Evolutionary conservation across 805 yeast species (phyloP), one percentile per base, ranked within the genome.

Genomic region (Metschnikowia kunwiensis): DNA sequence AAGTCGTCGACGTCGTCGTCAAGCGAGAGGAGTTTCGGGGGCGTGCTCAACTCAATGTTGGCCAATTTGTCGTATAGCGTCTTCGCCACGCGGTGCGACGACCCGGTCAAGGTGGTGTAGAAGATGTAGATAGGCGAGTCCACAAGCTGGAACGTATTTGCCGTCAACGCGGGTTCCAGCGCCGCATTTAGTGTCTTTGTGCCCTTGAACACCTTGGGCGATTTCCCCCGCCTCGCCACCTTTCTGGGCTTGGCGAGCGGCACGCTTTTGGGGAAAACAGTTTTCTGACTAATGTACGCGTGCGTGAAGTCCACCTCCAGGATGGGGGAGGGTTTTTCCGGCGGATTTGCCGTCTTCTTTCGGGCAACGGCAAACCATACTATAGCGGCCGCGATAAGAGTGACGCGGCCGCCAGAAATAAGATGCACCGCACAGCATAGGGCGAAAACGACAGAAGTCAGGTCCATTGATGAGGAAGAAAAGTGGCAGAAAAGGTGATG

Each of bases 31-130:
- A 86, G 55, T 33, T 67, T 69, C 9, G 91, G 83, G 13, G 61
- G 54, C 18, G 60, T 53, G 14, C 42, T 40, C 30, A 61, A 48
- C 1, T 45, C 51, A 20, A 63, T 38, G n/a, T 41, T 49, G 2
- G 42, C 34, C 9, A 81, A 55, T 22, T 58, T 60, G 1, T 68
- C 67, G 21, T 59, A 51, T 12, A 87, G 61, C 11, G 59, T 54
- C 12, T 64, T 65, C 1, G 96, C 96, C 19, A 79, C 74, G 46
- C 84, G 68, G 49, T 80, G 80, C 0, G 94, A 75, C 0, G 94
- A 68, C 8, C 96, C 96, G 3, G 95, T 89, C 40, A 88, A 64
- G 0, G 96, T 82, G 7, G 96, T 82, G 60, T 84, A 88, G 50
- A 88, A 85, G 3, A 88, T 74, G 40, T 74, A 70, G 24, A 82